Evolutionary conservation across 2,329 filamentous ascomycete genomes (phyloP), one percentile per base, ranked within the genome.

Genomic region (Calonectria pteridis): DNA sequence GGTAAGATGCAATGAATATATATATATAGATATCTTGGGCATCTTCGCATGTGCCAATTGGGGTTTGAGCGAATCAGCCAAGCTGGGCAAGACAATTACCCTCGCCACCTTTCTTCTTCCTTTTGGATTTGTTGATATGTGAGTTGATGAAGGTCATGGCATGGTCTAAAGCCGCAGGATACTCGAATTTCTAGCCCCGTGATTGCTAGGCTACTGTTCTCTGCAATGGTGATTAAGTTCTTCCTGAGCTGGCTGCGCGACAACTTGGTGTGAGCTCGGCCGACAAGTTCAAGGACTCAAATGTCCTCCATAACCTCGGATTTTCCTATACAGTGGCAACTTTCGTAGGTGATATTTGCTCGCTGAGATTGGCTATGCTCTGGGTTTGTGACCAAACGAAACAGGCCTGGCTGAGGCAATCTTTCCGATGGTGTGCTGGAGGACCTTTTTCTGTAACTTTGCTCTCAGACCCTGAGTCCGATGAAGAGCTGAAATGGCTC

Each of bases 381-480:
- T 23, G 29, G 6, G 26, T n/a, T 10, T n/a, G 5, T 26, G 31
- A 6, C 53, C 53, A 23, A 37, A 7, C 2, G 20, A 18, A 5
- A 5, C n/a, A 23, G 13, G 6, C 1, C 35, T 10, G n/a, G 23
- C 3, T 1, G 33, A 28, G 13, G 18, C 10, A 18, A 9, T 14
- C 4, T 13, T 6, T 23, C 4, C 2, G 4, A 16, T 37, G 23
- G 2, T 26, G 31, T 2, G 20, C 6, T 20, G 4, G 13, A 16
- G 6, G 1, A n/a, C 1, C 4, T 2, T 11, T 20, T 37, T 40
- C n/a, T 5, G 1, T 20, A 11, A 4, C n/a, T 11, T 37, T 3
- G 5, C 7, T 6, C 14, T 2, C n/a, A 6, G 33, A 16, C 23
- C 6, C 6, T 1, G n/a, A 11, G 23, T 14, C 26, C 5, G 33